These are phyloP conservation scores for Coriaria nepalensis DNA, from an alignment of 306 rosid genomes.

Conservation along the genomic window DNA sequence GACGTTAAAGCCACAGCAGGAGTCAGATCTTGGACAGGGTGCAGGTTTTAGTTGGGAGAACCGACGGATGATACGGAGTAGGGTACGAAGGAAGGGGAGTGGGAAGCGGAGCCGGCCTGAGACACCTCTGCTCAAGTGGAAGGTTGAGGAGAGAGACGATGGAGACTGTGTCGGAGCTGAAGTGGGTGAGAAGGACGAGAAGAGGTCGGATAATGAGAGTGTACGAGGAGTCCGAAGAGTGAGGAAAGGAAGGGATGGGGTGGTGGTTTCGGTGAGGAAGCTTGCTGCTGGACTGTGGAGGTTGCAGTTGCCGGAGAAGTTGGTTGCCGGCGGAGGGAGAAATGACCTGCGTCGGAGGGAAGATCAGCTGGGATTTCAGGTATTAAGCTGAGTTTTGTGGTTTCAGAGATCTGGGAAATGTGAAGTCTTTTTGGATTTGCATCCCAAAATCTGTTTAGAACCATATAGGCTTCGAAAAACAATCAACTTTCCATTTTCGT, in stretches of 20 bases:
- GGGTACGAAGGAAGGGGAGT: conserved; percentile 21
- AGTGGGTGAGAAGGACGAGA: conserved; percentile 21
- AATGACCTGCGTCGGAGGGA: conserved; percentile 9
- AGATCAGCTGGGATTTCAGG: conserved; percentile 52
- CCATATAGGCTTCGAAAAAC: not conserved
- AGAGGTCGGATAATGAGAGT: conserved; percentile 9
- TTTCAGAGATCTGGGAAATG: conserved; percentile 3
- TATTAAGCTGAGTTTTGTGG: conserved; percentile 6
- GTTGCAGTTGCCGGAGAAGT: conserved; percentile 53
- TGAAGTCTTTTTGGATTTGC: not conserved
- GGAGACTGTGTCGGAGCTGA: conserved; percentile 10
- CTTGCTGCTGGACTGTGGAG: conserved; percentile 83
- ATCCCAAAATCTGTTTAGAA: not conserved
- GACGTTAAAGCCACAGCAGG: conserved; percentile 22
- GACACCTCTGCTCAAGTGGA: conserved; percentile 62
- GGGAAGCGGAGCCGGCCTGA: conserved; percentile 74
- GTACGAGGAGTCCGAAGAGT: conserved; percentile 20
- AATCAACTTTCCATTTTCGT: no score
- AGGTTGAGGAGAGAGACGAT: conserved; percentile 22
- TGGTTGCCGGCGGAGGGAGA: conserved; percentile 15
- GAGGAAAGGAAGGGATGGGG: conserved; percentile 21
- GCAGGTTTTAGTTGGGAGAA: conserved; percentile 13
- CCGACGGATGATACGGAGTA: conserved; percentile 26
- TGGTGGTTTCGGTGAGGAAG: conserved; percentile 58
- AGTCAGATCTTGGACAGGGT: conserved; percentile 52